These are phyloP conservation scores for Staphylotrichum tortipilum DNA, from an alignment of 495 filamentous ascomycete species.

Conservation along the genomic window DNA sequence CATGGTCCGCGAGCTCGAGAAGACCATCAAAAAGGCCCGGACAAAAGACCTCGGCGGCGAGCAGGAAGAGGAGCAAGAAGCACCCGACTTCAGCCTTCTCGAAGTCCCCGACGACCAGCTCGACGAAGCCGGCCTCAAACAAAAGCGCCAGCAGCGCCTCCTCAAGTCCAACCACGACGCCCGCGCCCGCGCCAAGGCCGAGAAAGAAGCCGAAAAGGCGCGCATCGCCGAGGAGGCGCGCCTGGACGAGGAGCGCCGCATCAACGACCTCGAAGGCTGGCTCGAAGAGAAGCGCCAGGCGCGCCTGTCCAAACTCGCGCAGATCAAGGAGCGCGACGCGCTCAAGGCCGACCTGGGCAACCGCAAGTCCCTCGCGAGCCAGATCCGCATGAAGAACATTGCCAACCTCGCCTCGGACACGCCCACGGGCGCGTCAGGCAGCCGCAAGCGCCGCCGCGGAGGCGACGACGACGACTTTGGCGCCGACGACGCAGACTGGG, in stretches of 20 bases:
- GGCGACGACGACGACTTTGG: constrained; percentile 86
- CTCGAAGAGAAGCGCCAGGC: constrained; percentile 67
- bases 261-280: constrained; percentile 82
- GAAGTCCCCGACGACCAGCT: constrained; percentile 87
- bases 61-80: constrained; percentile 66
- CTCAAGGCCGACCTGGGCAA: constrained; percentile 89
- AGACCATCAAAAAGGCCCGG: constrained; percentile 73
- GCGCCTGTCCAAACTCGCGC: constrained; percentile 63
- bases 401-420: constrained; percentile 91
- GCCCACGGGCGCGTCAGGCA: constrained; percentile 42
- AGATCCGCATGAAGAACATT: constrained; percentile 97
- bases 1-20: constrained; percentile 77
- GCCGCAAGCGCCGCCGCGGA: constrained; percentile 71
- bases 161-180: constrained; percentile 93
- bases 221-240: constrained; percentile 73
- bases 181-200: constrained; percentile 79
- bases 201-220: constrained; percentile 87
- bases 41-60: constrained; percentile 87
- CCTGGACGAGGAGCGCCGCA: constrained; percentile 71
- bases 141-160: constrained; percentile 83
- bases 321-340: constrained; percentile 85
- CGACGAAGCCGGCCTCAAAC: constrained; percentile 80
- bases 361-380: constrained; percentile 87
- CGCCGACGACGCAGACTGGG: constrained; percentile 96
- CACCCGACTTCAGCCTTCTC: constrained; percentile 75